A percentile compares a stretch with the other conserved stretches of the same genome.
phyloP scores from a whole-genome alignment of 163 green algal species.

The Scenedesmus sp. region DNA sequence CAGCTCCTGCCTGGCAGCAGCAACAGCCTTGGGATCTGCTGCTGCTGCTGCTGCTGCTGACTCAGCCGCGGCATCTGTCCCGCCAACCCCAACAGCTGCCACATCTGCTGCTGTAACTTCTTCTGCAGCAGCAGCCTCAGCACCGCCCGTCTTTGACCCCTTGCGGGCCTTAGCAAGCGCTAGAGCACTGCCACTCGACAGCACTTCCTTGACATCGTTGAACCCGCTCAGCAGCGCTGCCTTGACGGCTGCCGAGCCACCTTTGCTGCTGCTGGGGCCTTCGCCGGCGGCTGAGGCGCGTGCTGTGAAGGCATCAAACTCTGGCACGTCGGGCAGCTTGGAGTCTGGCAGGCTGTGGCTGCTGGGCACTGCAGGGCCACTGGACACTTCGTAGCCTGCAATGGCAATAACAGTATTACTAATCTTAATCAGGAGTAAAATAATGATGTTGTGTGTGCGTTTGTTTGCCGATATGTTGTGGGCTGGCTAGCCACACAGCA shows the following conservation, averaged over 20 bases:
- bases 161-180: not conserved
- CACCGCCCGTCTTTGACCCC: not conserved
- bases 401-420: not conserved
- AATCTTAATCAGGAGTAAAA: not conserved
- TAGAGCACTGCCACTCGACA: not conserved
- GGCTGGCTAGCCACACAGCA: too few species aligned
- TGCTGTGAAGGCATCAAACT: not conserved
- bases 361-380: constrained; percentile 5
- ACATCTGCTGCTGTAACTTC: not conserved
- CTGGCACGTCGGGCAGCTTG: constrained; percentile 36
- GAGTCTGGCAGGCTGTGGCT: constrained; percentile 48
- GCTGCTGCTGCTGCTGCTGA: not conserved
- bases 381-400: constrained; percentile 23
- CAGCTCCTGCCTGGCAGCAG: constrained; percentile 14
- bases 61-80: not conserved
- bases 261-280: constrained; percentile 29
- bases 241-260: not conserved
- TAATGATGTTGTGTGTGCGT: too few species aligned
- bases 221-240: not conserved
- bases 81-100: not conserved
- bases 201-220: not conserved
- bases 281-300: not conserved
- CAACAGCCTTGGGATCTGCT: constrained; percentile 8
- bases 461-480: too few species aligned
- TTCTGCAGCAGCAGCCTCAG: not conserved